Evolutionary conservation across 176 grass and related monocot species (phyloP), one percentile per base, ranked within the genome.

Genomic region (Tillandsia fasciculata): DNA sequence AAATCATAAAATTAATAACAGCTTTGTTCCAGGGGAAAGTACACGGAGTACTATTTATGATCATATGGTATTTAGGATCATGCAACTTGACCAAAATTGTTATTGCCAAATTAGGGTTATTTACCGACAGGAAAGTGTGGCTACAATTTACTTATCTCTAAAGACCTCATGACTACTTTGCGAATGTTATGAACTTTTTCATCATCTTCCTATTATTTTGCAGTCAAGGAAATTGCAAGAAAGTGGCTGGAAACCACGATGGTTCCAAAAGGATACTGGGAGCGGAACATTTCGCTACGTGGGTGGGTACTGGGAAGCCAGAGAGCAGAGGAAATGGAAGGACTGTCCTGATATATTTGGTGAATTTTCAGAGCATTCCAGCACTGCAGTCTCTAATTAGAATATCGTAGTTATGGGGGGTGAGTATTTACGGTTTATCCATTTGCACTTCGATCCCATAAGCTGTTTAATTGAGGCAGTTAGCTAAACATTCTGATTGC

Each of bases 221-320:
- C 82, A 92, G 89, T 79, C 89, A 26, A 82, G 72, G 61, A 85
- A 71, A 33, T 77, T 92, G 73, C 89, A 92, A 74, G 89, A 92
- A 10, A 82, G 73, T 67, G 89, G 89, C 1, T 92, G 89, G 89
- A 85, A 88, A 58, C 85, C 89, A 15, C 85, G 72, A 78, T 92
- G 89, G 85, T 92, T 92, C 11, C 27, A 64, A 26, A 88, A 78
- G 53, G 82, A 78, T 48, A 67, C 53, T 2, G 29, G 82, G 29
- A 70, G 77, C 2, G 82, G 72, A 17, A 26, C 82, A n/a, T 92
- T 85, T 64, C 72, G 12, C 12, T 92, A 85, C 47, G 20, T 51
- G 2, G 89, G 89, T 63, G 88, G 88, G 4, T 91, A 91, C 23
- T 87, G 88, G 88, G 88, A 92, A 82, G 82, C 89, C 3, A 88